phyloP scores from a whole-genome alignment of 2,329 filamentous ascomycete species.

The Fusarium sp. region DNA sequence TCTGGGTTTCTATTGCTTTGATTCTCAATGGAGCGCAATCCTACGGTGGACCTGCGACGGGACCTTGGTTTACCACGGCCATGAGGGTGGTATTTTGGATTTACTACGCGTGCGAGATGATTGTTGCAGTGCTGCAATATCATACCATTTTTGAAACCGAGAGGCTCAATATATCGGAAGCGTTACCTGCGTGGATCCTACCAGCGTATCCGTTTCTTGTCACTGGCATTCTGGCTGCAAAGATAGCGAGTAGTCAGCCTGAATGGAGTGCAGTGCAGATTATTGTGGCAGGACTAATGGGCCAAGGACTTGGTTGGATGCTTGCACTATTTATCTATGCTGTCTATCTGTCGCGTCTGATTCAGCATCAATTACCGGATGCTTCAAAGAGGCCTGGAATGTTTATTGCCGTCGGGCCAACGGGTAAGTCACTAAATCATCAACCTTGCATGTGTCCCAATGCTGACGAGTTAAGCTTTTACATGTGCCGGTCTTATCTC shows the following conservation, averaged over 20 bases:
- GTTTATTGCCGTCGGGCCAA: constrained; percentile 29
- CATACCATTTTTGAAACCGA: constrained; percentile 26
- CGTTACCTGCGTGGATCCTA: constrained; percentile 17
- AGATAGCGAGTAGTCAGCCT: constrained; percentile 17
- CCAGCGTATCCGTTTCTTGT: constrained; percentile 30
- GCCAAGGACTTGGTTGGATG: constrained; percentile 26
- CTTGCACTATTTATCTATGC: constrained; percentile 29
- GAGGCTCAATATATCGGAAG: constrained; percentile 12
- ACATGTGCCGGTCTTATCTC: constrained; percentile 14
- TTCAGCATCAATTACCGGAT: constrained; percentile 16
- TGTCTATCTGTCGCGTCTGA: constrained; percentile 24
- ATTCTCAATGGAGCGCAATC: constrained; percentile 28
- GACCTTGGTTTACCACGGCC: background rate
- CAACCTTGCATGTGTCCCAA: fast-evolving
- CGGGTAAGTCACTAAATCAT: background rate
- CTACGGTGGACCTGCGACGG: constrained; percentile 18
- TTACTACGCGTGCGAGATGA: constrained; percentile 31
- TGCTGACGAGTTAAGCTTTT: background rate
- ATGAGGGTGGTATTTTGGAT: constrained; percentile 26
- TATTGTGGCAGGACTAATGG: constrained; percentile 25
- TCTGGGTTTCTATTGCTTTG: constrained; percentile 18
- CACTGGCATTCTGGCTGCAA: constrained; percentile 21
- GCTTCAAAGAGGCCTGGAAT: background rate
- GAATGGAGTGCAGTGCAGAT: constrained; percentile 24
- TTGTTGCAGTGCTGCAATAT: constrained; percentile 19